Evolutionary conservation across 1,139 yeast genomes (phyloP).

Genomic region (Pneumocystis oryctolagi): DNA sequence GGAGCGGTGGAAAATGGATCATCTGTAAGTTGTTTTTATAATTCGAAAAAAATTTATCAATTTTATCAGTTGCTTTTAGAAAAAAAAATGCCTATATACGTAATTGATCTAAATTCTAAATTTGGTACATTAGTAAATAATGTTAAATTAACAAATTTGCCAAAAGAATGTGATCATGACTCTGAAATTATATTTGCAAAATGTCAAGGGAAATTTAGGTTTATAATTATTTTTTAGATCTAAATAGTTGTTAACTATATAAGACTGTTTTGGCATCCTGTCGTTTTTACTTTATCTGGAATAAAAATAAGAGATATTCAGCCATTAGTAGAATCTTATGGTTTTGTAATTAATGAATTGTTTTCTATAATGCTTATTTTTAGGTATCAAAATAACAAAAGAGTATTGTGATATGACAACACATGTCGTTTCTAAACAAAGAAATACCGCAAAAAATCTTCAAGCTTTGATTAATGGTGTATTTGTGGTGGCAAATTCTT

Average conservation of each 20-base stretch:
- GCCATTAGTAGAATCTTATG: neutral
- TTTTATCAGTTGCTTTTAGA: neutral
- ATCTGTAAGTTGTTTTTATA: neutral
- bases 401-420: conserved; percentile 4
- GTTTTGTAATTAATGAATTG: neutral
- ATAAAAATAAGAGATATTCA: conserved; percentile 3
- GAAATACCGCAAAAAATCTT: conserved; percentile 6
- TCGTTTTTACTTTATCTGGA: conserved; percentile 5
- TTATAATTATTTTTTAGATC: neutral
- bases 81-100: neutral
- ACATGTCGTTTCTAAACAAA: conserved; percentile 5
- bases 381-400: conserved; percentile 4
- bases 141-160: neutral
- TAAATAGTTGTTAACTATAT: neutral
- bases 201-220: neutral
- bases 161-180: neutral
- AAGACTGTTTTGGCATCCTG: conserved; percentile 4
- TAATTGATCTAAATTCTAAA: conserved; percentile 4
- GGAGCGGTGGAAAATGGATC: neutral
- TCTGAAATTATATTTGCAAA: neutral
- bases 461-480: conserved; percentile 4
- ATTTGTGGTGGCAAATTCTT: conserved; percentile 4
- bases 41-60: neutral
- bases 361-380: neutral
- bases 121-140: conserved; percentile 3